Percentiles rank a stretch among this genome's conserved stretches.
These are phyloP conservation scores for Trichophyton benhamiae DNA, from an alignment of 2,329 filamentous ascomycete genomes.

Conservation along the genomic window DNA sequence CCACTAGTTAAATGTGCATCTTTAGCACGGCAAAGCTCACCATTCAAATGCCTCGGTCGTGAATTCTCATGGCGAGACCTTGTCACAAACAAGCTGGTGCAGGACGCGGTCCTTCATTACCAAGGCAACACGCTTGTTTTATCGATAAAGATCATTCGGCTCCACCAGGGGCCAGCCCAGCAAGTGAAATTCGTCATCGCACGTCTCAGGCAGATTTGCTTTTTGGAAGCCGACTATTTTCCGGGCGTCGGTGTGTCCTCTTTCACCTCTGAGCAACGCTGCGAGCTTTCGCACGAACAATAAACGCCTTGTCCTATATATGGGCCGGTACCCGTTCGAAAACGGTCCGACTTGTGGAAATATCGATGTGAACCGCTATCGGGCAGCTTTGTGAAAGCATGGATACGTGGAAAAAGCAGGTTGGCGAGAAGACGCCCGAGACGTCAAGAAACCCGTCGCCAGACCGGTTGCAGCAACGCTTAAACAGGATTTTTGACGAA, in stretches of 20 bases:
- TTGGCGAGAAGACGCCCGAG: slow-evolving; percentile 7
- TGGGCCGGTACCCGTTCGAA: neutral
- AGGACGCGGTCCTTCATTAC: neutral
- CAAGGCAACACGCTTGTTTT: neutral
- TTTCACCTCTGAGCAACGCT: neutral
- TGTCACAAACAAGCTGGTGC: neutral
- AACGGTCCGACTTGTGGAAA: neutral
- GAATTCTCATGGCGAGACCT: neutral
- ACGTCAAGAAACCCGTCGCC: neutral
- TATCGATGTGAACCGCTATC: neutral
- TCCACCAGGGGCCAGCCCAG: neutral
- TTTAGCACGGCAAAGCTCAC: neutral
- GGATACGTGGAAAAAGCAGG: slow-evolving; percentile 11
- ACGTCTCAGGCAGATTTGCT: neutral
- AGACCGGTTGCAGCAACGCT: slow-evolving; percentile 2
- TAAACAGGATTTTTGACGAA: slow-evolving; percentile 4
- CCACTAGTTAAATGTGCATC: neutral
- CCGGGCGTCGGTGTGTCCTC: neutral
- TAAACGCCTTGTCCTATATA: neutral
- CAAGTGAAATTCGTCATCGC: slow-evolving; percentile 1
- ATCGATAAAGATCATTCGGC: neutral
- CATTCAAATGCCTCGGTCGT: neutral
- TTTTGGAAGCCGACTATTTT: neutral
- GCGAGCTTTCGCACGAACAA: neutral
- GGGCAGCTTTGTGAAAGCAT: slow-evolving; percentile 1